A percentile compares a stretch with the other conserved stretches of the same genome.
phyloP scores from a whole-genome alignment of 2,329 filamentous ascomycete genomes.

The Monilinia fructicola region DNA sequence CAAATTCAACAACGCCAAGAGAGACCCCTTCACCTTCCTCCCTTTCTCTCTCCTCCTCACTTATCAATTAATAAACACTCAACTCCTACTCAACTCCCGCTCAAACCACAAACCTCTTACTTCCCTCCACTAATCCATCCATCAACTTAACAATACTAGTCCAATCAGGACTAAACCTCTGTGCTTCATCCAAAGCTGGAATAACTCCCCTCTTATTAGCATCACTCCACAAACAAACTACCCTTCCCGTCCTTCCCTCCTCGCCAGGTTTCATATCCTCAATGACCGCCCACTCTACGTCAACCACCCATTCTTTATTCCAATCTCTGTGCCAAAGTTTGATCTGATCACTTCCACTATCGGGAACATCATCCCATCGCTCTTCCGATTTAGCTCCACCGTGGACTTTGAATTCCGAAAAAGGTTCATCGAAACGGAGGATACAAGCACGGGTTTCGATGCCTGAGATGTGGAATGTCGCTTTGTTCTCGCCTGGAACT shows the following conservation, averaged over 20 bases:
- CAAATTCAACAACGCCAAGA: neutral
- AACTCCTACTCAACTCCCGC: too few species aligned
- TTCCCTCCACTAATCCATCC: slow-evolving; percentile 80
- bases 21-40: neutral
- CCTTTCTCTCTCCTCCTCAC: too few species aligned
- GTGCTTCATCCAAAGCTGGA: slow-evolving; percentile 79
- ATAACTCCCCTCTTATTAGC: slow-evolving; percentile 69
- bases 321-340: slow-evolving; percentile 82
- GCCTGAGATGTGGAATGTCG: slow-evolving; percentile 66
- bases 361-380: slow-evolving; percentile 60
- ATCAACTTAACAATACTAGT: slow-evolving; percentile 70
- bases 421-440: slow-evolving; percentile 66
- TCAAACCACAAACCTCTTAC: slow-evolving; percentile 47
- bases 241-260: slow-evolving; percentile 57
- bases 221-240: slow-evolving; percentile 86
- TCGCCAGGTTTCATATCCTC: slow-evolving; percentile 40
- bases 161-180: slow-evolving; percentile 77
- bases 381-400: slow-evolving; percentile 59
- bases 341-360: slow-evolving; percentile 64
- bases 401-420: slow-evolving; percentile 63
- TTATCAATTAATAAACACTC: neutral
- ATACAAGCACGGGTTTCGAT: slow-evolving; percentile 77
- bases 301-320: slow-evolving; percentile 69
- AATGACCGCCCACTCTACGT: slow-evolving; percentile 59
- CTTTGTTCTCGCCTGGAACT: slow-evolving; percentile 48